A percentile compares a stretch with the other conserved stretches of the same genome.
Evolutionary conservation across 2,329 filamentous ascomycete species (phyloP).

Genomic region (Alternaria sp.): DNA sequence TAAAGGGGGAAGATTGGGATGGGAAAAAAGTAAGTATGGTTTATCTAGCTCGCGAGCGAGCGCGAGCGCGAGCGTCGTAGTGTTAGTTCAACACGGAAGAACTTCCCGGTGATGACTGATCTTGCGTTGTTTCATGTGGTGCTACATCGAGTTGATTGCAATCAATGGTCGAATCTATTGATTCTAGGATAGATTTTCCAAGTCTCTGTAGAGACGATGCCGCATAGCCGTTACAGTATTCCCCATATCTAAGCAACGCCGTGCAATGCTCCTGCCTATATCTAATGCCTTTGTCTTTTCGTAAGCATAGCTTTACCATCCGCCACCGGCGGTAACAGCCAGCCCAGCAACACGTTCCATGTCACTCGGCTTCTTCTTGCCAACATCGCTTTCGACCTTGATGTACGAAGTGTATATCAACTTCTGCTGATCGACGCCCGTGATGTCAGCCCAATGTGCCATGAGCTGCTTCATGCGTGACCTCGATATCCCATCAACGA

Average conservation of each 20-base stretch:
- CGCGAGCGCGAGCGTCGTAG: not conserved
- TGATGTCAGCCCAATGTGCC: conserved; percentile 75
- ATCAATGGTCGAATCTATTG: not conserved
- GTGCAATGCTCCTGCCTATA: conserved; percentile 10
- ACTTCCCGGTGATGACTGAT: not conserved
- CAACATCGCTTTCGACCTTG: conserved; percentile 93
- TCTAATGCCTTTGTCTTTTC: not conserved
- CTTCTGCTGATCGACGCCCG: conserved; percentile 72
- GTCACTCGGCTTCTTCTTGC: conserved; percentile 68
- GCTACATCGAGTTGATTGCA: not conserved
- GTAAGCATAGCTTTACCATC: conserved; percentile 69
- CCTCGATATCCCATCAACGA: conserved; percentile 70
- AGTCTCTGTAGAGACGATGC: not conserved
- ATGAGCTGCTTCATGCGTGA: conserved; percentile 71
- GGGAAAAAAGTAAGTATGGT: not conserved
- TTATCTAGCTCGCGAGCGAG: not conserved
- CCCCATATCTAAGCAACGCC: conserved; percentile 7
- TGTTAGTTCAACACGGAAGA: not conserved
- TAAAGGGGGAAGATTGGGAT: not conserved
- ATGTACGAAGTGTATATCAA: conserved; percentile 87
- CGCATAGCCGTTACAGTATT: not conserved
- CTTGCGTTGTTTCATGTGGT: not conserved
- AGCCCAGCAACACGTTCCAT: conserved; percentile 85
- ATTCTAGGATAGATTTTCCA: not conserved
- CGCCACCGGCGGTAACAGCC: conserved; percentile 88